phyloP scores from a whole-genome alignment of 164 flowering plant species.

The Magnolia officinalis region DNA sequence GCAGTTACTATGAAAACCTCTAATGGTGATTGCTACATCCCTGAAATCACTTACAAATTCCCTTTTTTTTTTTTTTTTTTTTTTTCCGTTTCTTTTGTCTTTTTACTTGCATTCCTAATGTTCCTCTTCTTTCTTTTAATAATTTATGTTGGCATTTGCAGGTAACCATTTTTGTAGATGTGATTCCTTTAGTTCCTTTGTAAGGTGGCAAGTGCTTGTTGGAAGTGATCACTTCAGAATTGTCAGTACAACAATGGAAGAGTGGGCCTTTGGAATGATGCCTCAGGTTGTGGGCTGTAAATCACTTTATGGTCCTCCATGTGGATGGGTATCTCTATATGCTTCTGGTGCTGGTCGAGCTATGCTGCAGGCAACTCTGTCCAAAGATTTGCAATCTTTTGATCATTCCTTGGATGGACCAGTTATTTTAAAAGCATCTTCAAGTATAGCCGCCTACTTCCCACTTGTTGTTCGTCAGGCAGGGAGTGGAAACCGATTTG shows the following conservation, averaged over 20 bases:
- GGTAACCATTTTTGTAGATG: slow-evolving; percentile 66
- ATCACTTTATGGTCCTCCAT: slow-evolving; percentile 46
- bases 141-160: slow-evolving; percentile 24
- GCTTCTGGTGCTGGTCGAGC: slow-evolving; percentile 65
- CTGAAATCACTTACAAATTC: slow-evolving; percentile 4
- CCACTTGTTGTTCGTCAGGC: slow-evolving; percentile 64
- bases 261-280: slow-evolving; percentile 19
- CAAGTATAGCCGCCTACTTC: slow-evolving; percentile 54
- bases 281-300: slow-evolving; percentile 10
- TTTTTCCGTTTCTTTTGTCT: neutral
- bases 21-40: slow-evolving; percentile 43
- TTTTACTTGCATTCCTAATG: neutral
- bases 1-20: slow-evolving; percentile 78
- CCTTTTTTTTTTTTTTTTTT: neutral
- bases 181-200: slow-evolving; percentile 66
- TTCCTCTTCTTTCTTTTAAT: slow-evolving; percentile 2
- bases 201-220: slow-evolving; percentile 55
- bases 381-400: slow-evolving; percentile 41
- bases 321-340: slow-evolving; percentile 66
- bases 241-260: slow-evolving; percentile 38
- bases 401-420: slow-evolving; percentile 40
- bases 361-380: slow-evolving; percentile 62
- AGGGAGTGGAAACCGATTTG: slow-evolving; percentile 78
- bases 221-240: slow-evolving; percentile 64
- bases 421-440: slow-evolving; percentile 51